Evolutionary conservation across 2,329 filamentous ascomycete species (phyloP).

Genomic region (Colletotrichum sp.): DNA sequence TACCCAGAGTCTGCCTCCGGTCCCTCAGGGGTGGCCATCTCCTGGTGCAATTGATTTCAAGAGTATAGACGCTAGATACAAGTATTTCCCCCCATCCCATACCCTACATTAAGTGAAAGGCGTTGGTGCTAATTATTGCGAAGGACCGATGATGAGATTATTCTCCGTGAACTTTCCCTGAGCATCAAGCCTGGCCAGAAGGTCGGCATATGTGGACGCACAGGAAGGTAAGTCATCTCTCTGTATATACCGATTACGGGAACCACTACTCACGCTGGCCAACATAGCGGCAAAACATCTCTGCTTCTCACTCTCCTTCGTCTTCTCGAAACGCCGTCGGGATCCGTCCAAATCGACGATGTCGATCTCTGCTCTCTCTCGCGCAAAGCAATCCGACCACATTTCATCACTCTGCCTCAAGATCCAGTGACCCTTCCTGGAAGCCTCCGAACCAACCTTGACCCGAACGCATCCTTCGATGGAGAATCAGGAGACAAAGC

Average conservation of each 20-base stretch:
- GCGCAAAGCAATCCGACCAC: constrained; percentile 17
- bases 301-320: constrained; percentile 42
- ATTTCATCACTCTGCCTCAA: constrained; percentile 23
- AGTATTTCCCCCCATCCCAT: constrained; percentile 14
- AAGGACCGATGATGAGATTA: background rate
- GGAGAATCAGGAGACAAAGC: constrained; percentile 24
- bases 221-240: constrained; percentile 29
- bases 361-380: constrained; percentile 12
- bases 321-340: constrained; percentile 45
- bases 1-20: constrained; percentile 18
- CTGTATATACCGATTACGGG: too few relatives aligned
- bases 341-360: constrained; percentile 39
- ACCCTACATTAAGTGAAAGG: background rate
- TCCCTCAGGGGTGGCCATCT: constrained; percentile 34
- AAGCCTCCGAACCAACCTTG: constrained; percentile 22
- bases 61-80: constrained; percentile 35
- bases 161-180: constrained; percentile 29
- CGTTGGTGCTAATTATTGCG: background rate
- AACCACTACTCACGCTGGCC: background rate
- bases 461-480: constrained; percentile 16
- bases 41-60: constrained; percentile 34
- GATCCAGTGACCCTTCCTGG: constrained; percentile 18
- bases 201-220: constrained; percentile 38
- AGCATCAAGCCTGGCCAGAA: constrained; percentile 33
- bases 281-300: constrained; percentile 24